A percentile compares a stretch with the other conserved stretches of the same genome.
phyloP scores from a whole-genome alignment of 768 basidiomycete species.

The Lactarius hengduanensis region DNA sequence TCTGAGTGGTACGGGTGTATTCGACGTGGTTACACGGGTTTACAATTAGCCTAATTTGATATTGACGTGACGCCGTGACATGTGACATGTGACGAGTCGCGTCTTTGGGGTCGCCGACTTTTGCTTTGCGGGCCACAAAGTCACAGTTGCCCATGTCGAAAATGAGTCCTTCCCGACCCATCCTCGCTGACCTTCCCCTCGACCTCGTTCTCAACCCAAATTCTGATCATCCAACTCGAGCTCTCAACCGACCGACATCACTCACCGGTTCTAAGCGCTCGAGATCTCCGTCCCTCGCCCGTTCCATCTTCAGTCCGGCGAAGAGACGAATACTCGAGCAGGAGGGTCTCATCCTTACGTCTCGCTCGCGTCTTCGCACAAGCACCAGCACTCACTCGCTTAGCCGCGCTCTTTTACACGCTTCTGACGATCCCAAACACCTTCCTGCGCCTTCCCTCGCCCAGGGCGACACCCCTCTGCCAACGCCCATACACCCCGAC shows the following conservation, averaged over 20 bases:
- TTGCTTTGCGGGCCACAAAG: neutral
- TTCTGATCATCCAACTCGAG: neutral
- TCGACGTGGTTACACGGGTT: conserved; percentile 74
- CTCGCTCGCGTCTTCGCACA: conserved; percentile 17
- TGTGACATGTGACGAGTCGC: conserved; percentile 21
- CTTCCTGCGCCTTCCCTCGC: neutral
- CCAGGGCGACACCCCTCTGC: neutral
- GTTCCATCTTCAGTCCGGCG: conserved; percentile 25
- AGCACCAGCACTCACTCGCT: neutral
- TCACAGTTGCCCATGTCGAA: neutral
- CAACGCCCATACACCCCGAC: neutral
- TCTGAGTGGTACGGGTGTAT: conserved; percentile 91
- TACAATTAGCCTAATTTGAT: neutral
- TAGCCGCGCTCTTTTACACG: conserved; percentile 12
- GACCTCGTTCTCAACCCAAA: conserved; percentile 19
- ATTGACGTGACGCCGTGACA: conserved; percentile 9
- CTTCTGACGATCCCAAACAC: neutral
- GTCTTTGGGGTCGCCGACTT: conserved; percentile 10
- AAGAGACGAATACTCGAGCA: conserved; percentile 30
- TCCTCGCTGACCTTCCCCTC: conserved; percentile 26
- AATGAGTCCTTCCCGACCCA: conserved; percentile 19
- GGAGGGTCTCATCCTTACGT: conserved; percentile 24
- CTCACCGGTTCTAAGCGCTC: conserved; percentile 26
- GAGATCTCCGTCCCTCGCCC: conserved; percentile 23
- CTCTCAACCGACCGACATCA: conserved; percentile 5